These are phyloP conservation scores for Ophiosphaerella korrae DNA, from an alignment of 2,329 filamentous ascomycete species.

Conservation along the genomic window DNA sequence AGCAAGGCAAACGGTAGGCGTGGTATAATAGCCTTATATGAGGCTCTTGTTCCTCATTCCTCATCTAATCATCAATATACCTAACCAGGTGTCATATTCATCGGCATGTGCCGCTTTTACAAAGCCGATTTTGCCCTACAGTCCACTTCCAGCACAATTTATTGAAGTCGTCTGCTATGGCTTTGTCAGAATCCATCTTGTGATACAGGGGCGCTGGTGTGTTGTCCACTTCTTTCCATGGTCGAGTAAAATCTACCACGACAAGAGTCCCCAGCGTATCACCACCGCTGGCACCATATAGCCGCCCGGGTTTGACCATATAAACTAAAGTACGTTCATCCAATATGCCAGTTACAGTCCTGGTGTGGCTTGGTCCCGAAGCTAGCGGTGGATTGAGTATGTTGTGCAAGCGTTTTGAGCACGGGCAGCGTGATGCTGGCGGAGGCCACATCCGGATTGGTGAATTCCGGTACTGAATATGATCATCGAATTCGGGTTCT, in stretches of 20 bases:
- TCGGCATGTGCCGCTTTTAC: not conserved
- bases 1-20: not conserved
- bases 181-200: too few species aligned
- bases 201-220: not conserved
- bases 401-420: slow-evolving; percentile 34
- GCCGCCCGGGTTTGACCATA: slow-evolving; percentile 34
- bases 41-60: not conserved
- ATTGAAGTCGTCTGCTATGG: not conserved
- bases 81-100: not conserved
- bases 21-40: not conserved
- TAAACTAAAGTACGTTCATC: slow-evolving; percentile 44
- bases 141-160: not conserved
- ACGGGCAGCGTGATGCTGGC: slow-evolving; percentile 29
- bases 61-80: not conserved
- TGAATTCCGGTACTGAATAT: slow-evolving; percentile 33
- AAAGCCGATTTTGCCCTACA: not conserved
- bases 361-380: slow-evolving; percentile 8
- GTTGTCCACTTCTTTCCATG: not conserved
- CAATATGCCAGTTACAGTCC: slow-evolving; percentile 32
- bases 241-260: slow-evolving; percentile 38
- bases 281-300: slow-evolving; percentile 26
- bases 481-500: slow-evolving; percentile 9
- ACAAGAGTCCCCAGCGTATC: slow-evolving; percentile 35
- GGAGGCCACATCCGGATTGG: slow-evolving; percentile 44
- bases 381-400: slow-evolving; percentile 39